These are phyloP conservation scores for Clonostachys rhizophaga DNA, from an alignment of 2,329 filamentous ascomycete species.

Conservation along the genomic window DNA sequence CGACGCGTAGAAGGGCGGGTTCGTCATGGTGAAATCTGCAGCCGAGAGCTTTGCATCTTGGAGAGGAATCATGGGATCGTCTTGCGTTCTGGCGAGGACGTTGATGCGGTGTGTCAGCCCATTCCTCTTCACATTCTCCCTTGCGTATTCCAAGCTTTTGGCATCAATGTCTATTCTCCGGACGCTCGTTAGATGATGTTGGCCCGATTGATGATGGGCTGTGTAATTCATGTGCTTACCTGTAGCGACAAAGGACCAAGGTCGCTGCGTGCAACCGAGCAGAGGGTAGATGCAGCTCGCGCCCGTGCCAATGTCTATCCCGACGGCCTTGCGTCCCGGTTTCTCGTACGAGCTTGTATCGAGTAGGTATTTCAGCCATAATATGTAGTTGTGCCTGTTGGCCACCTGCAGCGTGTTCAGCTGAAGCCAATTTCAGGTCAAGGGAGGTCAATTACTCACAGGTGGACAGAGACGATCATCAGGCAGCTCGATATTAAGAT, in stretches of 20 bases:
- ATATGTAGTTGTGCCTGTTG: constrained; percentile 79
- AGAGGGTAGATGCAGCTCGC: constrained; percentile 90
- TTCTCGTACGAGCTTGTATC: constrained; percentile 61
- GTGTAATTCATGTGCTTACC: constrained; percentile 16
- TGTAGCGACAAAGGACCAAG: constrained; percentile 72
- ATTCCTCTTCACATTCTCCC: constrained; percentile 64
- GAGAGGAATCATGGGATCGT: constrained; percentile 59
- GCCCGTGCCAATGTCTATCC: constrained; percentile 85
- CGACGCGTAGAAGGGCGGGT: constrained; percentile 90
- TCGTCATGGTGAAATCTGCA: constrained; percentile 86
- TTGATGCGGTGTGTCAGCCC: constrained; percentile 58
- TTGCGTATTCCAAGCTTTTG: constrained; percentile 62
- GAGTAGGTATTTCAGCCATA: constrained; percentile 80
- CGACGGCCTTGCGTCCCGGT: constrained; percentile 47
- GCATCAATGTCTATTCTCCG: constrained; percentile 63
- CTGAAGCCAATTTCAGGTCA: background rate
- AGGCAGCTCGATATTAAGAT: constrained; percentile 65
- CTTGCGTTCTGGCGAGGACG: constrained; percentile 48
- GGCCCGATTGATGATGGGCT: too few relatives aligned
- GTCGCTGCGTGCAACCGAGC: constrained; percentile 65
- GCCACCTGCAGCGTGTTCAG: constrained; percentile 31
- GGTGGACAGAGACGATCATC: constrained; percentile 81
- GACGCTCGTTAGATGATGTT: too few relatives aligned
- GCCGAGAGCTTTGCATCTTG: constrained; percentile 40
- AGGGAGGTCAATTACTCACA: constrained; percentile 36